Conservation (phyloP, 2,329 filamentous ascomycete genomes). For the Fusarium illudens region DNA sequence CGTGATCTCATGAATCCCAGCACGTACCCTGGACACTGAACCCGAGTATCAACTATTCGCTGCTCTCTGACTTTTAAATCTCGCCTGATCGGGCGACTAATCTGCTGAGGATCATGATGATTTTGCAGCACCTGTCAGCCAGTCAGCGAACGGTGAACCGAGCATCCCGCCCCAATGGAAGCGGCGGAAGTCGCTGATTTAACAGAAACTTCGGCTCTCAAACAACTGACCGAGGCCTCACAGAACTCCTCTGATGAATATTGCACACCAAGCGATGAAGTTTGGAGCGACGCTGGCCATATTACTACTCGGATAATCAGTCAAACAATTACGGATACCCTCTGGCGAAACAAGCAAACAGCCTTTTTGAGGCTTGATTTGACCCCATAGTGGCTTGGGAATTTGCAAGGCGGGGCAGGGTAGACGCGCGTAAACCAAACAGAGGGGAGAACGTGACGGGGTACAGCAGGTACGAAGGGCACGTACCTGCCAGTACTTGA, state of each 20-base stretch:
- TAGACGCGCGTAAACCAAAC: conserved; percentile 16
- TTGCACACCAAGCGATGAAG: not conserved
- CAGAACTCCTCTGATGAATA: not conserved
- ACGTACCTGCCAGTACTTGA: conserved; percentile 39
- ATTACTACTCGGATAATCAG: not conserved
- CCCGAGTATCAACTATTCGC: not conserved
- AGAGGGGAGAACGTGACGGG: conserved; percentile 15
- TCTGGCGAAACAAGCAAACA: not conserved
- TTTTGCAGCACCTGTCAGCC: not conserved
- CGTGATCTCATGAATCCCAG: not conserved
- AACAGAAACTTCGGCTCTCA: not conserved
- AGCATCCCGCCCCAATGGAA: not conserved
- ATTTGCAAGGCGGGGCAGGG: not conserved
- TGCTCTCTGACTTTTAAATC: conserved; percentile 5
- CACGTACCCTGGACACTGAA: not conserved
- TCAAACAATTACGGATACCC: not conserved
- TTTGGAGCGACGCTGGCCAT: not conserved
- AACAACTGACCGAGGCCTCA: not conserved
- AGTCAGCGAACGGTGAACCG: not conserved
- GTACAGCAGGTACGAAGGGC: conserved; percentile 17
- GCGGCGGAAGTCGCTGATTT: not conserved
- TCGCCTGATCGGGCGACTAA: conserved; percentile 10
- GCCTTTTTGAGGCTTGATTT: conserved; percentile 18
- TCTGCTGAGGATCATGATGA: conserved; percentile 4
- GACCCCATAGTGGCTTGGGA: conserved; percentile 31